Conservation (phyloP, 306 rosid species). For the Acacia melanoxylon region DNA sequence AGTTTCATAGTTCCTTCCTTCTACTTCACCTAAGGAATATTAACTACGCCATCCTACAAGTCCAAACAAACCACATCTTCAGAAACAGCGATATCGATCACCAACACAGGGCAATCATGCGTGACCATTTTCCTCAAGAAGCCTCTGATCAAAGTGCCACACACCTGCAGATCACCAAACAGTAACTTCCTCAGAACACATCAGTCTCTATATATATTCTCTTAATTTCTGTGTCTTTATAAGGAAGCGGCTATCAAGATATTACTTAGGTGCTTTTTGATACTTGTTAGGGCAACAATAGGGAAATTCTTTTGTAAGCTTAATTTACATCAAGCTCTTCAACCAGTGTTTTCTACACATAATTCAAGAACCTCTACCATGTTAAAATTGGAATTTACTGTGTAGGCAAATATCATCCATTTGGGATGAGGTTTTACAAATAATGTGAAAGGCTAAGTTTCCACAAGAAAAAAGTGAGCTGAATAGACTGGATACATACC, state of each 20-base stretch:
- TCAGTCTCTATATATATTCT: background rate
- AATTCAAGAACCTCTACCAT: background rate
- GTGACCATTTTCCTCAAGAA: constrained; percentile 40
- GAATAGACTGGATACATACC: constrained; percentile 36
- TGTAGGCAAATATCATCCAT: background rate
- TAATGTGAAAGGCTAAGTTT: background rate
- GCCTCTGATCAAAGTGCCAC: constrained; percentile 62
- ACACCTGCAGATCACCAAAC: constrained; percentile 44
- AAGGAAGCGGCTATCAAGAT: background rate
- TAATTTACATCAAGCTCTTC: background rate
- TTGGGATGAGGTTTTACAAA: background rate
- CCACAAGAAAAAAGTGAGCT: background rate
- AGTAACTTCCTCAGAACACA: constrained; percentile 18
- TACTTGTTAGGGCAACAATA: background rate
- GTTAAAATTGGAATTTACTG: background rate
- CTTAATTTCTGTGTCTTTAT: background rate
- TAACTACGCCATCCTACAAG: constrained; percentile 1
- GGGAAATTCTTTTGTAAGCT: background rate
- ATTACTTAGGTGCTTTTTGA: background rate
- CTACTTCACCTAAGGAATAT: constrained; percentile 19
- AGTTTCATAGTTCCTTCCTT: constrained; percentile 1
- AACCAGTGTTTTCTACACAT: background rate
- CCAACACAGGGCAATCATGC: constrained; percentile 21
- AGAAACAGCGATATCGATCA: background rate
- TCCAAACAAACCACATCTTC: constrained; percentile 2